Evolutionary conservation across 2,329 filamentous ascomycete species (phyloP), one percentile per base, ranked within the genome.

Genomic region (Diaporthe sp.): DNA sequence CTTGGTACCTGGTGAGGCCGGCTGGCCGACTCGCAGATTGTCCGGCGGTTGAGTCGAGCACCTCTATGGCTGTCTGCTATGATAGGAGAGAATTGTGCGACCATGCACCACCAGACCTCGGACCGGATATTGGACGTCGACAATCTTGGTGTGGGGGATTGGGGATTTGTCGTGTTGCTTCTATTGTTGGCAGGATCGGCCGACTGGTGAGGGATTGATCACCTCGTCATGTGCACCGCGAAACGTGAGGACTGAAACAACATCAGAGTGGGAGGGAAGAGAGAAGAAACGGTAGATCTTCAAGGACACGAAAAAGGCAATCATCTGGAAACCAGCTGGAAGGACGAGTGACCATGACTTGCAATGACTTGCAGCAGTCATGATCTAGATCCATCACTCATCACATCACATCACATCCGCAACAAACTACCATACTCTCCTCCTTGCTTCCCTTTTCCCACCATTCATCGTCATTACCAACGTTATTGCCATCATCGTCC

Each of bases 241-340:
- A 55, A 42, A 69, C 49, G 65, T 22, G n/a, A 46, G n/a, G n/a
- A 42, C 62, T 53, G 62, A 53, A 53, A 68, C 62, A 25, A 39
- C 22, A 13, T 22, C 9, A 28, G 28, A 65, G 8, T n/a, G 49
- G 49, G 49, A 13, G 12, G 25, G 28, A 12, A 34, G 17, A n/a
- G 34, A 69, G 34, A 17, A 55, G 65, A 42, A n/a, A 69, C 65
- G 65, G 65, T 28, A 39, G 65, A 69, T 55, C 65, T 22, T 13
- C n/a, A 6, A 28, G 49, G 8, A 28, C 65, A 28, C 22, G 34
- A 69, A 31, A 69, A n/a, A 55, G 65, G 65, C 49, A 69, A 55
- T 69, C 49, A 69, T 34, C 65, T 69, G 65, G 65, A 69, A 55
- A 53, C 55, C 46, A 51, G 7, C 31, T 39, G 65, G 31, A 68